Conservation (phyloP, 1,284 basidiomycete species). For the Marasmius tenuissimus region DNA sequence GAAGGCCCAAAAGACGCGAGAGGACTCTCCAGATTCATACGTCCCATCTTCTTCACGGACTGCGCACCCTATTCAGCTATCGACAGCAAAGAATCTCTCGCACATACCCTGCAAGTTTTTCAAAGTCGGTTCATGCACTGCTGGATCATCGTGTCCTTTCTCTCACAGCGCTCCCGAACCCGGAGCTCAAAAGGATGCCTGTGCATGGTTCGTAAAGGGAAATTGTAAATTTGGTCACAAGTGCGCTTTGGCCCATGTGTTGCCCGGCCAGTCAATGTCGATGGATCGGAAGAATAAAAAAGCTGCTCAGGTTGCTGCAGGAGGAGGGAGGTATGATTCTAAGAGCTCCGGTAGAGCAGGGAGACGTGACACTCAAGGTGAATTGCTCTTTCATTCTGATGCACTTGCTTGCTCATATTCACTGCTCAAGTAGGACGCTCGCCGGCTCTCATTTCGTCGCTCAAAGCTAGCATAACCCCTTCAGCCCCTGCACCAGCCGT, state of each 20-base stretch:
- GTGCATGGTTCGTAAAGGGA: constrained; percentile 93
- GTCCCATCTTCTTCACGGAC: background rate
- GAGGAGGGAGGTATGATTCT: constrained; percentile 30
- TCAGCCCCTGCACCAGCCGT: constrained; percentile 77
- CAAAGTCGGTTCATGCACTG: constrained; percentile 91
- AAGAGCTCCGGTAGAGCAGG: constrained; percentile 36
- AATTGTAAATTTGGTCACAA: constrained; percentile 99
- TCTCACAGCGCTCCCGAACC: constrained; percentile 73
- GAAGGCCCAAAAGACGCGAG: no score
- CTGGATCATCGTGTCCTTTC: constrained; percentile 94
- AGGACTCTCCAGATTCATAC: no score
- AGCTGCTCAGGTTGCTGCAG: constrained; percentile 77
- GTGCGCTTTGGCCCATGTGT: constrained; percentile 90
- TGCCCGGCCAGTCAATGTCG: constrained; percentile 91
- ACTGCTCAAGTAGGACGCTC: constrained; percentile 50
- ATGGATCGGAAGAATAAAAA: constrained; percentile 99
- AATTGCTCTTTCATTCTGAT: constrained; percentile 22
- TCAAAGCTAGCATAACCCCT: constrained; percentile 74
- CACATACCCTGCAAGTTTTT: constrained; percentile 99
- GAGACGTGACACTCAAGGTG: constrained; percentile 19
- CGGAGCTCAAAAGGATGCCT: constrained; percentile 86
- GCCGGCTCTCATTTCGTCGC: constrained; percentile 61
- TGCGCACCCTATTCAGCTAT: background rate
- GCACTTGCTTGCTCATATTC: constrained; percentile 50
- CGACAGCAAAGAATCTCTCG: constrained; percentile 80